These are phyloP conservation scores for Hypoxylon lenormandii DNA, from an alignment of 495 filamentous ascomycete genomes.

Conservation along the genomic window DNA sequence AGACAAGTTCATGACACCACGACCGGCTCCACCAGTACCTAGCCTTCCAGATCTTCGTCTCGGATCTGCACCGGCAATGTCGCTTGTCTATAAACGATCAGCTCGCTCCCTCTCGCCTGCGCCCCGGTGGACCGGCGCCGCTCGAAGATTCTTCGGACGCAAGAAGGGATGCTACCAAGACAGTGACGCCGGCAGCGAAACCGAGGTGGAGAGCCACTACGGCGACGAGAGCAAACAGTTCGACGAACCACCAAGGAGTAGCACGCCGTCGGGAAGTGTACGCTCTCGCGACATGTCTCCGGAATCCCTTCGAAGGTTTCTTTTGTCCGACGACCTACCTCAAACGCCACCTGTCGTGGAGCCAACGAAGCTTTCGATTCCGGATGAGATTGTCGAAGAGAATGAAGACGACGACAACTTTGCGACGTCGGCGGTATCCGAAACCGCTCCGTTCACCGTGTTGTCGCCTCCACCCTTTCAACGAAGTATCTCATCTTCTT, in stretches of 20 bases:
- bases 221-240: slow-evolving; percentile 30
- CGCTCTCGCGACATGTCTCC: slow-evolving; percentile 63
- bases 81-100: slow-evolving; percentile 61
- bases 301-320: slow-evolving; percentile 60
- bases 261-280: slow-evolving; percentile 53
- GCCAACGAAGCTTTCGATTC: slow-evolving; percentile 51
- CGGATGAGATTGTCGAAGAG: slow-evolving; percentile 67
- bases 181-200: slow-evolving; percentile 38
- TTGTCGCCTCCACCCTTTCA: slow-evolving; percentile 64
- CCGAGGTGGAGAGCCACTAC: slow-evolving; percentile 38
- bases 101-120: slow-evolving; percentile 63
- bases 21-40: slow-evolving; percentile 66
- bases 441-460: slow-evolving; percentile 56
- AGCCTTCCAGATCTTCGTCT: slow-evolving; percentile 60
- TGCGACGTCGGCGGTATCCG: slow-evolving; percentile 61
- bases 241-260: slow-evolving; percentile 49
- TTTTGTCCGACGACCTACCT: slow-evolving; percentile 55
- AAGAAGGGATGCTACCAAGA: slow-evolving; percentile 40
- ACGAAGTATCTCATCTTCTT: slow-evolving; percentile 51
- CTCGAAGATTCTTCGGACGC: slow-evolving; percentile 58
- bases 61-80: slow-evolving; percentile 66
- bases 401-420: slow-evolving; percentile 68
- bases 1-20: slow-evolving; percentile 78
- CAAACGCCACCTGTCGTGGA: slow-evolving; percentile 46
- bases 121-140: slow-evolving; percentile 58